Percentiles rank a stretch among this genome's conserved stretches.
Conservation (phyloP, 441 rosid species). For the Erysimum cheiri region DNA sequence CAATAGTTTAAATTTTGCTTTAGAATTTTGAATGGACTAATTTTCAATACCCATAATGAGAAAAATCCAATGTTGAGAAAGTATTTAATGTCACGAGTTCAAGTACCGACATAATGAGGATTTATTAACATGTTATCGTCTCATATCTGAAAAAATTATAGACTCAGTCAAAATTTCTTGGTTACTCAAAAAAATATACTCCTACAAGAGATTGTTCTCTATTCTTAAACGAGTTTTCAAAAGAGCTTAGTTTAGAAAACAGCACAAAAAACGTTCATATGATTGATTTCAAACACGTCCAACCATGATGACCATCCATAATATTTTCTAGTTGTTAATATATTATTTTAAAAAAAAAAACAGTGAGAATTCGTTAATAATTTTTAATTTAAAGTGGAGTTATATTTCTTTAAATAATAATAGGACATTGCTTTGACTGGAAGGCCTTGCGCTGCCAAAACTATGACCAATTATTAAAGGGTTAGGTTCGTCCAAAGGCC, state of each 20-base stretch:
- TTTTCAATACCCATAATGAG: not conserved
- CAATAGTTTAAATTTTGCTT: not conserved
- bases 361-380: not conserved
- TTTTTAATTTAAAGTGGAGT: not conserved
- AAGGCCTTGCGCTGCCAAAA: constrained; percentile 27
- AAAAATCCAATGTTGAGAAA: not conserved
- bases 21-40: not conserved
- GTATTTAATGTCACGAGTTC: not conserved
- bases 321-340: not conserved
- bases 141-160: not conserved
- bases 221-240: no score
- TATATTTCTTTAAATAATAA: not conserved
- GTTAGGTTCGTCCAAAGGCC: not conserved
- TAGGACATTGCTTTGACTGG: constrained; percentile 25
- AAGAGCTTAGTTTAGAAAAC: not conserved
- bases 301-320: not conserved
- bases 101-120: constrained; percentile 1
- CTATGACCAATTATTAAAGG: constrained; percentile 23
- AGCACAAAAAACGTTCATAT: not conserved
- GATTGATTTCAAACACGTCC: not conserved
- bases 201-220: not conserved
- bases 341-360: not conserved
- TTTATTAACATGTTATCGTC: not conserved
- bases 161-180: not conserved
- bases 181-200: not conserved